Base-by-base conservation (phyloP, 176 grass and related monocot species). In the Carex littledalei region DNA sequence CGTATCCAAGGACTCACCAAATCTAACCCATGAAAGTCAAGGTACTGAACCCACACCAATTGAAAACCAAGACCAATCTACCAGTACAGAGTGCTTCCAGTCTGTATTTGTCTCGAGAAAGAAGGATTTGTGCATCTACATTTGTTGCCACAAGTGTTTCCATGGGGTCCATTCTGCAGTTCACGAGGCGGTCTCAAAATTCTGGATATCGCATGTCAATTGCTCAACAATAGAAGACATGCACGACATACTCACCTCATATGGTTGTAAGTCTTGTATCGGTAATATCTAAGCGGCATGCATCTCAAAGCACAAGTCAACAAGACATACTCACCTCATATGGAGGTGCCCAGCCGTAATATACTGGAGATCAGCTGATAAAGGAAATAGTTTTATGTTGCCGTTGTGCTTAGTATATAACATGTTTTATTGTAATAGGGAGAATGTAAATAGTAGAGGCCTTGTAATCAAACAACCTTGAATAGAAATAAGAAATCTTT, bases 301-400 rank as follows among this genome's bases (percentile, higher is more conserved):
- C 37, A 39, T 39, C 37, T 39, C 37, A 39, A 6, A 39, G 37
- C 0, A 39, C 37, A 39, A 39, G 37, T 39, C 37, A 39, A 39
- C 91, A 98, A 76, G 91, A 93, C 63, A 81, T 98, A 86, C 83
- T 95, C 59, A 93, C 89, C 57, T 91, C 93, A 58, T 89, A 89
- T 50, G 47, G 47, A 50, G 47, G 47, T 12, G 47, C 47, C 9
- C 47, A 3, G 9, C 47, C 2, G 9, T 11, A 49, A 50, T 50
- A 49, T 50, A 50, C 47, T 50, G 47, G 47, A 12, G 47, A 50
- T 50, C 47, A 50, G 47, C 47, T 50, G 47, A 50, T 50, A 50
- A 50, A 50, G 10, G 10, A 50, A 50, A 50, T 50, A 50, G 9
- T 50, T 50, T 50, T 50, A 50, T 11, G 47, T 49, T 49, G 47